Percentiles rank a stretch among this genome's conserved stretches.
phyloP scores from a whole-genome alignment of 768 basidiomycete genomes.

The Suillus occidentalis region DNA sequence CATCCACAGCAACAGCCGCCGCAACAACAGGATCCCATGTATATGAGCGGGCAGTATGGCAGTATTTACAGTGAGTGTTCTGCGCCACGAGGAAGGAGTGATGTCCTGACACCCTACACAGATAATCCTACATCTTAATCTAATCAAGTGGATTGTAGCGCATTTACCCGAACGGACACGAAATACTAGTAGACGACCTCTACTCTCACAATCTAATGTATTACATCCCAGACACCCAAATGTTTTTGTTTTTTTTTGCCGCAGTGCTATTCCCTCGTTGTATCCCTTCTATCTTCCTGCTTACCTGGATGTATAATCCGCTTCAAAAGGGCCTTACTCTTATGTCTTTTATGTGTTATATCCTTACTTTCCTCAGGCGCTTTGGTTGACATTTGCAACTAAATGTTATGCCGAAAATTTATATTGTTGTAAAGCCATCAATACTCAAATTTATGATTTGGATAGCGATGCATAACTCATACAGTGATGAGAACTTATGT shows the following conservation, averaged over 20 bases:
- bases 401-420: neutral
- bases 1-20: conserved; percentile 11
- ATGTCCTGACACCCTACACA: neutral
- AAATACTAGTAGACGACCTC: neutral
- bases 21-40: conserved; percentile 21
- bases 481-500: neutral
- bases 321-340: neutral
- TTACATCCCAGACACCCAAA: neutral
- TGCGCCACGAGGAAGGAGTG: neutral
- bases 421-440: neutral
- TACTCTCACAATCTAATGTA: neutral
- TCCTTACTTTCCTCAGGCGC: neutral
- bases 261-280: neutral
- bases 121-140: conserved; percentile 9
- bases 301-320: neutral
- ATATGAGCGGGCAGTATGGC: conserved; percentile 25
- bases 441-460: neutral
- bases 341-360: conserved; percentile 1
- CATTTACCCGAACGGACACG: neutral
- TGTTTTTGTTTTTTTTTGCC: neutral
- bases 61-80: conserved; percentile 29
- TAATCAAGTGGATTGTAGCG: neutral
- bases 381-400: neutral
- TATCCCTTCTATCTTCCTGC: neutral
- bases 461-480: neutral